Percentiles rank a stretch among this genome's conserved stretches.
Conservation (phyloP, 495 filamentous ascomycete genomes). For the Penicillium robsamsonii region DNA sequence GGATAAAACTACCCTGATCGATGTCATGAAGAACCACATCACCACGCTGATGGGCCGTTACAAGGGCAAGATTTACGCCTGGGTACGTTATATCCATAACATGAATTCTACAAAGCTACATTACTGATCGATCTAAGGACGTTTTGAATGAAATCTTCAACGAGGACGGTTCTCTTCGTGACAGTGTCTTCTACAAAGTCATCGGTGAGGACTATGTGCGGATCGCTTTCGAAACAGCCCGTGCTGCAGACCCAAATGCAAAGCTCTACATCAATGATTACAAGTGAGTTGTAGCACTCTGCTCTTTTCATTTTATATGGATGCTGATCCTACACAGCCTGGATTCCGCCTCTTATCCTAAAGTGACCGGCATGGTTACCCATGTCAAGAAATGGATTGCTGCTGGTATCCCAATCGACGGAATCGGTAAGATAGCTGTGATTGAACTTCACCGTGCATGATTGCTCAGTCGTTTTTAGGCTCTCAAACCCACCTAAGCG, state of each 20-base stretch:
- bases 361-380: slow-evolving; percentile 60
- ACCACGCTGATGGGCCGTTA: slow-evolving; percentile 25
- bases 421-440: slow-evolving; percentile 49
- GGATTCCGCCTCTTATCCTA: slow-evolving; percentile 46
- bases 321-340: slow-evolving; percentile 21
- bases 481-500: slow-evolving; percentile 58
- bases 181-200: slow-evolving; percentile 54
- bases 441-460: background rate
- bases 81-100: slow-evolving; percentile 30
- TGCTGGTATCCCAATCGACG: slow-evolving; percentile 68
- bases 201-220: slow-evolving; percentile 57
- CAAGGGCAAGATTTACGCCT: slow-evolving; percentile 50
- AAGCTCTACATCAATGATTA: slow-evolving; percentile 69
- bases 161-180: slow-evolving; percentile 62
- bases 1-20: slow-evolving; percentile 43
- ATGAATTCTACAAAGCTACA: background rate
- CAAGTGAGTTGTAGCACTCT: slow-evolving; percentile 24
- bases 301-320: background rate
- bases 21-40: slow-evolving; percentile 38
- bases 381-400: slow-evolving; percentile 66
- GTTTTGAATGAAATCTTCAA: slow-evolving; percentile 71
- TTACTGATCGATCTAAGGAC: slow-evolving; percentile 43
- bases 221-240: slow-evolving; percentile 56
- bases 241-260: slow-evolving; percentile 52
- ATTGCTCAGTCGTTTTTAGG: slow-evolving; percentile 29